Evolutionary conservation across 306 rosid species (phyloP), one percentile per base, ranked within the genome.

Genomic region (Lathyrus oleraceus): DNA sequence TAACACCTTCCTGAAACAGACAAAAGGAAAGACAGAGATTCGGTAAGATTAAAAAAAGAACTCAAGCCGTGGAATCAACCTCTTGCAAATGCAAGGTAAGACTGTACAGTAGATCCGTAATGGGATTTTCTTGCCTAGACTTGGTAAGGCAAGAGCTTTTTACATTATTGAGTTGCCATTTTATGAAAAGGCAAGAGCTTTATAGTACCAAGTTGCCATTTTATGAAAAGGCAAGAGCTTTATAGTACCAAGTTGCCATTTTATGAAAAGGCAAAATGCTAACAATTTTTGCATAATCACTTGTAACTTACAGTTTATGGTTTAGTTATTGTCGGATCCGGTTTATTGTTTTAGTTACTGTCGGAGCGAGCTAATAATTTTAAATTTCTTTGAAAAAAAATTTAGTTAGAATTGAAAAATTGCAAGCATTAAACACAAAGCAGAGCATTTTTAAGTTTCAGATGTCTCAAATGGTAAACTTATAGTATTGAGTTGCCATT

Each of bases 1-100:
- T 94, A 69, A 82, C 83, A 43, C 95, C 96, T 76, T 94, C 98
- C 98, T 94, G 87, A 59, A 64, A 84, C 25, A 57, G 56, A 61
- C 69, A 69, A 65, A 61, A 65, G 15, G 39, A 48, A 45, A 71
- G 70, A 44, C 56, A 53, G 71, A 61, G 40, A 61, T 8, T 54
- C 36, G 7, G 74, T n/a, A 60, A 59, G 44, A 67, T 25, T 61
- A 51, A 71, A 47, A 67, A 71, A 48, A 67, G 43, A 42, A 39
- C 51, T 12, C 32, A 61, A 61, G 27, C 17, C n/a, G 45, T 16
- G 47, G 27, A 61, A 35, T 36, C 45, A 35, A 36, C 9, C 28
- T 35, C 66, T 32, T 35, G 66, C 28, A 16, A 35, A 61, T 36
- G 47, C 66, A 61, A 10, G 47, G 28, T 61, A 35, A 60, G 23